Evolutionary conservation across 2,329 filamentous ascomycete species (phyloP).

Genomic region (Paramyrothecium roridum): DNA sequence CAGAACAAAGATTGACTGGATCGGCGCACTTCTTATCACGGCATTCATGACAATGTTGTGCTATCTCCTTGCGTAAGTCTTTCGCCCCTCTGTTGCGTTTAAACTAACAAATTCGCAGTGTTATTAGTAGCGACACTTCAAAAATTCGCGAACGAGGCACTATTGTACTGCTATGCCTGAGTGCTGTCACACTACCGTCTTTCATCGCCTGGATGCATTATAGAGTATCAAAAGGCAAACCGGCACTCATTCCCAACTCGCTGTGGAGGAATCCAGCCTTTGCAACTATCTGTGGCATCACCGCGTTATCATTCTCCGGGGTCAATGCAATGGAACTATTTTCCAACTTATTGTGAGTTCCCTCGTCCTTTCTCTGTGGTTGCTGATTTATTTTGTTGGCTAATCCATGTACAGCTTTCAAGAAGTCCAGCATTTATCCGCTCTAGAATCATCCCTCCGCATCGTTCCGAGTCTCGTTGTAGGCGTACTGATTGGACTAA

Average conservation of each 20-base stretch:
- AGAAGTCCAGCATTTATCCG: slow-evolving; percentile 41
- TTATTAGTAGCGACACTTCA: slow-evolving; percentile 32
- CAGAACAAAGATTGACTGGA: slow-evolving; percentile 48
- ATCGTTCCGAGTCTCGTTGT: slow-evolving; percentile 43
- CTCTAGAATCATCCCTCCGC: slow-evolving; percentile 40
- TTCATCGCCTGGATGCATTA: slow-evolving; percentile 54
- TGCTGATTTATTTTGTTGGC: not conserved
- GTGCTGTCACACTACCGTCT: slow-evolving; percentile 35
- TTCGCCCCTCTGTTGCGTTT: not conserved
- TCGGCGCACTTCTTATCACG: slow-evolving; percentile 45
- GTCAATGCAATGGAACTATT: slow-evolving; percentile 45
- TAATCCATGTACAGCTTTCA: slow-evolving; percentile 37
- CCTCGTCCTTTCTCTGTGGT: not conserved
- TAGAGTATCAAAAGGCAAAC: slow-evolving; percentile 39
- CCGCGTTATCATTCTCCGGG: slow-evolving; percentile 42
- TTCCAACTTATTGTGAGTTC: slow-evolving; percentile 43
- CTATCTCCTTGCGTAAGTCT: slow-evolving; percentile 50
- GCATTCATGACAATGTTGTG: slow-evolving; percentile 44
- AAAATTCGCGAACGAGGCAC: slow-evolving; percentile 39
- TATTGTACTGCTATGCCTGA: slow-evolving; percentile 42
- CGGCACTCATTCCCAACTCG: slow-evolving; percentile 59
- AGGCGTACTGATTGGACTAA: slow-evolving; percentile 38
- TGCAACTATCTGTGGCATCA: slow-evolving; percentile 48
- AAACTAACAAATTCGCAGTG: slow-evolving; percentile 10
- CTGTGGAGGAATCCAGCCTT: slow-evolving; percentile 59